These are phyloP conservation scores for Cutaneotrichosporon curvatum DNA, from an alignment of 1,284 basidiomycete genomes.

Conservation along the genomic window DNA sequence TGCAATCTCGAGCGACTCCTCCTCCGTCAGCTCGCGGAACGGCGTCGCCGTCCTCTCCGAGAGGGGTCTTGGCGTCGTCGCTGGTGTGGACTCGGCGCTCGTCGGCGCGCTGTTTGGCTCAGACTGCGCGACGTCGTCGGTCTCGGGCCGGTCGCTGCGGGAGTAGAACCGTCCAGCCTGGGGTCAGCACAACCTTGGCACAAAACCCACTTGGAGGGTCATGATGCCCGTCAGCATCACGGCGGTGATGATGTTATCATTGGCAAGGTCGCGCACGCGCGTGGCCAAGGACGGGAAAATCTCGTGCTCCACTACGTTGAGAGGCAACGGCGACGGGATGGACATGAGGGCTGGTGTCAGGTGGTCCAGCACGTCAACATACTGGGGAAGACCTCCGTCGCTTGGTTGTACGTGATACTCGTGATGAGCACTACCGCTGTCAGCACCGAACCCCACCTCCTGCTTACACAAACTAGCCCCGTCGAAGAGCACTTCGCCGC, in stretches of 20 bases:
- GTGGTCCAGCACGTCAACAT: background rate
- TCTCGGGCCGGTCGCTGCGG: conserved; percentile 8
- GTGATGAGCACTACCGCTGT: conserved; percentile 29
- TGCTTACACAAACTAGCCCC: conserved; percentile 38
- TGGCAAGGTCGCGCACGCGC: conserved; percentile 39
- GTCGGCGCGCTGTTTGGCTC: conserved; percentile 4
- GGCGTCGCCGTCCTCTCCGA: conserved; percentile 29
- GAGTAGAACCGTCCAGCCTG: conserved; percentile 41
- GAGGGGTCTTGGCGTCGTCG: conserved; percentile 5
- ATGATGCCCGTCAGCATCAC: conserved; percentile 45
- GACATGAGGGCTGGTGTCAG: conserved; percentile 29
- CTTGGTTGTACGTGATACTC: conserved; percentile 38
- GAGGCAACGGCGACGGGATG: conserved; percentile 30
- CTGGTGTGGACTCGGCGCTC: conserved; percentile 8
- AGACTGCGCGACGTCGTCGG: background rate
- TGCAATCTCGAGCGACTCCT: conserved; percentile 31
- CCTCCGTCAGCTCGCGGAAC: conserved; percentile 38
- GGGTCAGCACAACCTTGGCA: background rate
- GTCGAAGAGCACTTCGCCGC: conserved; percentile 42
- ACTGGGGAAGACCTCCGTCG: conserved; percentile 38
- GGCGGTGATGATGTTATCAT: conserved; percentile 42
- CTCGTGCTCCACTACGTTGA: conserved; percentile 23
- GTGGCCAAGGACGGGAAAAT: conserved; percentile 30
- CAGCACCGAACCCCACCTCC: background rate
- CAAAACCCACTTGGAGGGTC: conserved; percentile 34